These are phyloP conservation scores for Alternaria viburni DNA, from an alignment of 2,329 filamentous ascomycete species.

Conservation along the genomic window DNA sequence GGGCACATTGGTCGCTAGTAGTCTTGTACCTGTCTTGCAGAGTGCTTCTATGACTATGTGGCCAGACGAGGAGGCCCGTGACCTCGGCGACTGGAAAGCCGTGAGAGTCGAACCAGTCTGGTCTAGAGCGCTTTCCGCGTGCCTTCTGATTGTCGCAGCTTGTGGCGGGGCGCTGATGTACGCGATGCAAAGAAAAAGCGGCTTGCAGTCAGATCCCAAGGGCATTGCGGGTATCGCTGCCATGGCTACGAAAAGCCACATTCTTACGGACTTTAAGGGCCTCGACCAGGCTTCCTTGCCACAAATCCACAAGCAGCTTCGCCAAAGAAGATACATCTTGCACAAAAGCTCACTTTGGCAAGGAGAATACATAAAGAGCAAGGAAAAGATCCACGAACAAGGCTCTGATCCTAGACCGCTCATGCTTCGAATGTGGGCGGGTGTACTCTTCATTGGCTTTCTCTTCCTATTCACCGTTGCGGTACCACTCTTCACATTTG, in stretches of 20 bases:
- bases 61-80: constrained; percentile 58
- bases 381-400: constrained; percentile 56
- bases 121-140: constrained; percentile 66
- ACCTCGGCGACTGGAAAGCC: constrained; percentile 57
- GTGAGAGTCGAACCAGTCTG: constrained; percentile 64
- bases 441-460: constrained; percentile 65
- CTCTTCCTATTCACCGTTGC: constrained; percentile 64
- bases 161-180: constrained; percentile 65
- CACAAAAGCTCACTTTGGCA: constrained; percentile 74
- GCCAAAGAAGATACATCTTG: constrained; percentile 69
- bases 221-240: constrained; percentile 76
- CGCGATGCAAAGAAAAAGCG: constrained; percentile 68
- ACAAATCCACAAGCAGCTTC: constrained; percentile 72
- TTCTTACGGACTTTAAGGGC: constrained; percentile 75
- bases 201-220: constrained; percentile 70
- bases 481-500: constrained; percentile 69
- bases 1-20: constrained; percentile 69
- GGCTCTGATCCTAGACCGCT: constrained; percentile 66
- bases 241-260: constrained; percentile 76
- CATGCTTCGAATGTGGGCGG: constrained; percentile 68
- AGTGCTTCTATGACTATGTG: constrained; percentile 66
- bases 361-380: constrained; percentile 60
- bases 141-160: constrained; percentile 64
- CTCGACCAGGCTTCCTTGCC: constrained; percentile 71
- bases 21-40: constrained; percentile 71